Evolutionary conservation across 1,139 yeast species (phyloP), one percentile per base, ranked within the genome.

Genomic region (Pichia sp.): DNA sequence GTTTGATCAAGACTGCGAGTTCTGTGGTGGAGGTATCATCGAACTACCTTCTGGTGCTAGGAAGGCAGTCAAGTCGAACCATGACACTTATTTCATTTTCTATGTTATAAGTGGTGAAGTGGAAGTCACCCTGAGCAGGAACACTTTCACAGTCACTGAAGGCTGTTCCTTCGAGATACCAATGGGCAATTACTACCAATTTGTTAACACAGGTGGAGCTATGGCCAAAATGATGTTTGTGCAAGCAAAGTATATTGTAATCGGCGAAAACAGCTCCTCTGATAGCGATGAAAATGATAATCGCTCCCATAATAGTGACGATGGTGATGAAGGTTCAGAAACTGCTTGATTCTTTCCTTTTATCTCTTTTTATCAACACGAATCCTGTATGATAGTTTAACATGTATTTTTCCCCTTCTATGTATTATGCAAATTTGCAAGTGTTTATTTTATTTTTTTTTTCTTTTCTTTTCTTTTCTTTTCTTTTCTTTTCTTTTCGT

Each of bases 161-260:
- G 97, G 96, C 1, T 87, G 96, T 55, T 80, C 93, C 1, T 85
- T 91, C 64, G 88, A 87, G 62, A 78, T 91, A 3, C 97, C 97
- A 0, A 78, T 86, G 71, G 86, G 85, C 4, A 89, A 87, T 65
- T 76, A 77, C 50, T 90, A 88, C 67, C 80, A 87, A 56, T 74
- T 87, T 67, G 73, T 75, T 58, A 83, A 89, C 64, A 74, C 75
- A 46, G 87, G 90, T 0, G 73, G 74, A 51, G 75, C 73, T 12
- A 76, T 77, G 34, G 90, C 87, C 0, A 77, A 79, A 57, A 65
- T 91, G 67, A 89, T 87, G 68, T 90, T 90, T 67, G 92, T 88
- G 1, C 96, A 90, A 67, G 78, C 86, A 3, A 81, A 75, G 52
- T 69, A 70, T 55, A 66, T 68, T 42, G 66, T 65, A 20, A 61